A percentile compares a stretch with the other conserved stretches of the same genome.
These are phyloP conservation scores for Aristolochia contorta DNA, from an alignment of 164 flowering plant species.

Conservation along the genomic window DNA sequence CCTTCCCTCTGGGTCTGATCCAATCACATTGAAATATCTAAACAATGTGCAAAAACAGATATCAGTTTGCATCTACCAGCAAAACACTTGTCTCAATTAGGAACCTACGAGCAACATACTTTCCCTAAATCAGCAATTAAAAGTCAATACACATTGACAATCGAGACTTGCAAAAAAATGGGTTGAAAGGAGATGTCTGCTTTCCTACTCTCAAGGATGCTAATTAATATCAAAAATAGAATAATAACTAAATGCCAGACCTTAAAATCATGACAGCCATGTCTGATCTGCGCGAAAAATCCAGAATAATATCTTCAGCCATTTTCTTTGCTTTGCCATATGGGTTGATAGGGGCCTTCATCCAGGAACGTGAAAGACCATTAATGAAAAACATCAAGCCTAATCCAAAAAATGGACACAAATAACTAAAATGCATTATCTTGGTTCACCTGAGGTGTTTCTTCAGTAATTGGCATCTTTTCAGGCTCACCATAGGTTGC, in stretches of 20 bases:
- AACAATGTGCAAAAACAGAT: neutral
- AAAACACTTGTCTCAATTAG: no score
- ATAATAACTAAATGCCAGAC: constrained; percentile 24
- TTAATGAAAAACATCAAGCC: constrained; percentile 1
- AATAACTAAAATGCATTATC: neutral
- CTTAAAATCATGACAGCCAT: constrained; percentile 98
- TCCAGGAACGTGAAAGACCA: constrained; percentile 1
- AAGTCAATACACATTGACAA: no score
- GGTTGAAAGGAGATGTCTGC: no score
- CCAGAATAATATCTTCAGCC: constrained; percentile 94
- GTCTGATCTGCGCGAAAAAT: constrained; percentile 72
- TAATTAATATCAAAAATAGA: neutral
- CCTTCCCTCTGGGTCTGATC: constrained; percentile 95
- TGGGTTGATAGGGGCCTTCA: constrained; percentile 86
- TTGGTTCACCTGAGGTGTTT: constrained; percentile 66
- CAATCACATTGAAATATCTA: constrained; percentile 97
- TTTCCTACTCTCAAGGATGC: no score
- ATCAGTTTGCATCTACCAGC: neutral
- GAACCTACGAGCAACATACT: no score
- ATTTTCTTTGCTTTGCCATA: constrained; percentile 99
- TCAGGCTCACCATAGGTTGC: constrained; percentile 84
- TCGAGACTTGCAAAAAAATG: no score
- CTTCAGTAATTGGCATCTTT: constrained; percentile 98
- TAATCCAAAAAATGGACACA: neutral
- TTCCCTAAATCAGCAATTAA: no score